phyloP scores from a whole-genome alignment of 148 eudicot species.

The Gaultheria prostrata region DNA sequence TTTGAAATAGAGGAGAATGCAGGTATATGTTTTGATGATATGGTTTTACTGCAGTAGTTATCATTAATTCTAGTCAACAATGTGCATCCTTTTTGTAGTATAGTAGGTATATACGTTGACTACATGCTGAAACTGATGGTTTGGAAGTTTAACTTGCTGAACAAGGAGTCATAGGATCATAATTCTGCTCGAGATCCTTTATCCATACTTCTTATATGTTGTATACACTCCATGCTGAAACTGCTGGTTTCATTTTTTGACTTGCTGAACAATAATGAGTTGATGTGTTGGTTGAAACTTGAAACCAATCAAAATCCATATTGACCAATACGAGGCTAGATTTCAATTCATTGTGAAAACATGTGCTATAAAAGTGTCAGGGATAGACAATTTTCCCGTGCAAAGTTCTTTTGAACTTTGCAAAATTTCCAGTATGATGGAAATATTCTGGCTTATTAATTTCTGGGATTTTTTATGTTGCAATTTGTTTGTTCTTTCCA shows the following conservation, averaged over 20 bases:
- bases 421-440: background rate
- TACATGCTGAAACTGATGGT: background rate
- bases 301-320: background rate
- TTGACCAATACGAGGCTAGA: background rate
- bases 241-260: background rate
- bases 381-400: background rate
- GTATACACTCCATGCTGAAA: background rate
- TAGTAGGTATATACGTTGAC: background rate
- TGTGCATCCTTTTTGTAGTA: background rate
- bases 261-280: constrained; percentile 4
- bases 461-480: background rate
- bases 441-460: background rate
- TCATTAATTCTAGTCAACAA: background rate
- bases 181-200: background rate
- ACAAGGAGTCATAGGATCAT: background rate
- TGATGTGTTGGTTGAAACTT: background rate
- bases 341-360: background rate
- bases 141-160: background rate
- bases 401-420: background rate
- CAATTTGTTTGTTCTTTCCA: background rate
- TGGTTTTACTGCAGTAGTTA: background rate
- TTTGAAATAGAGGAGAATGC: constrained; percentile 56
- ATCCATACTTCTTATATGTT: background rate
- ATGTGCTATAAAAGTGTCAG: background rate
- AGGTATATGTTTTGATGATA: constrained; percentile 41